Evolutionary conservation across 805 yeast genomes (phyloP).

Genomic region (Tanozyma kutaoensis): DNA sequence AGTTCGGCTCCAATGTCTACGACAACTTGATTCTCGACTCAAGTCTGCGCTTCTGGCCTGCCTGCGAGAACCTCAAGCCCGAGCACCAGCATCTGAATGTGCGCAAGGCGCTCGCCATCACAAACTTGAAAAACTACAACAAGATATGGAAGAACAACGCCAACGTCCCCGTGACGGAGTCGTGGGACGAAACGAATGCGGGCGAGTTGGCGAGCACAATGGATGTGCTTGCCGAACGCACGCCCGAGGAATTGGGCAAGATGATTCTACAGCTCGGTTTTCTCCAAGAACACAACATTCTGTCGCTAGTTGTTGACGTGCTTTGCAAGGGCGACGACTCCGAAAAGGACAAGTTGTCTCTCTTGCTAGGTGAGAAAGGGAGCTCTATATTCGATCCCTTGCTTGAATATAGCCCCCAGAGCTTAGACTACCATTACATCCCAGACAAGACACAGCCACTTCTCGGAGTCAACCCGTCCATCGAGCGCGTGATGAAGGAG

Average conservation of each 20-base stretch:
- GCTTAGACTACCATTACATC: slow-evolving; percentile 55
- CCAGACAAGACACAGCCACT: slow-evolving; percentile 12
- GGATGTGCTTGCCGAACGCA: slow-evolving; percentile 34
- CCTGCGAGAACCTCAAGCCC: slow-evolving; percentile 52
- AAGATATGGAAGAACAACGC: slow-evolving; percentile 29
- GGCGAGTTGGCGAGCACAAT: slow-evolving; percentile 66
- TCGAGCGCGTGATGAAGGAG: slow-evolving; percentile 47
- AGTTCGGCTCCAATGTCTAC: slow-evolving; percentile 48
- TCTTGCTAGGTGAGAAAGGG: slow-evolving; percentile 72
- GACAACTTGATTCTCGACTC: slow-evolving; percentile 7
- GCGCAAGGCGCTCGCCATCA: slow-evolving; percentile 64
- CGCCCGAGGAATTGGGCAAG: slow-evolving; percentile 47
- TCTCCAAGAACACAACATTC: slow-evolving; percentile 33
- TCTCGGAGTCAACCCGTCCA: background rate
- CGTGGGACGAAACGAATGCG: slow-evolving; percentile 70
- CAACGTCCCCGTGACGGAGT: slow-evolving; percentile 24
- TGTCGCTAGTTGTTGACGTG: slow-evolving; percentile 57
- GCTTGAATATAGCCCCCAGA: slow-evolving; percentile 85
- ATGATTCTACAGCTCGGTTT: slow-evolving; percentile 45
- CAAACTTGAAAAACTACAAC: slow-evolving; percentile 56
- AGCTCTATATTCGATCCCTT: slow-evolving; percentile 82
- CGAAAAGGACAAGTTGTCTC: slow-evolving; percentile 50
- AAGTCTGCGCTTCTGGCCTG: slow-evolving; percentile 61
- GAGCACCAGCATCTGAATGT: slow-evolving; percentile 42
- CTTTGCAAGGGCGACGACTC: slow-evolving; percentile 32